Evolutionary conservation across 2,329 filamentous ascomycete species (phyloP), one percentile per base, ranked within the genome.

Genomic region (Aureobasidium sp.): DNA sequence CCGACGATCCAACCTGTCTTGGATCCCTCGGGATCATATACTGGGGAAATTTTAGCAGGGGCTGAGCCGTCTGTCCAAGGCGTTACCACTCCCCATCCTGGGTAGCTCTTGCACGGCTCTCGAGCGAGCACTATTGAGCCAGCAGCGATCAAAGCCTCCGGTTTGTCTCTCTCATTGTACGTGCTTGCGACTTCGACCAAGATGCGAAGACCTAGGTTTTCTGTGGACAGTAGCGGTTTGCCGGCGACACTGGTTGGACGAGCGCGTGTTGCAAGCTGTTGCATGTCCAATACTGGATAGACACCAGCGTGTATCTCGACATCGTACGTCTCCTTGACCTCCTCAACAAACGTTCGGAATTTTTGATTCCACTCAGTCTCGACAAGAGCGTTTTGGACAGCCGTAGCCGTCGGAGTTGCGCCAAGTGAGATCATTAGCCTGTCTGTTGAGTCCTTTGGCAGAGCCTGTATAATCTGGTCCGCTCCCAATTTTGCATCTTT

Each of bases 301-400:
- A 90, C 87, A 34, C 88, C 89, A 0, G 89, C 88, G 70, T 92
- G 89, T 1, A 91, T 77, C 70, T 91, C 89, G 30, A 91, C 78
- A 3, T 64, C 65, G 54, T 72, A 75, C 2, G 64, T 68, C 45
- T 70, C 57, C 48, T 72, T 71, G 57, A 74, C 67, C 25, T 70
- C 67, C 11, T 67, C 68, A 30, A 85, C 66, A 9, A 70, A 67
- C 1, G 50, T 57, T 5, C 68, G 65, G 59, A 72, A 69, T 49
- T 64, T 62, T 73, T 30, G 77, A 70, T 1, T 66, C 64, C 27
- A 74, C 73, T 41, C 83, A 76, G 29, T 74, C 66, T 36, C 74
- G 62, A 63, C 75, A 0, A 79, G 68, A 5, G 85, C 75, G 66
- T 88, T 85, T 68, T 89, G 84, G 30, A 87, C 78, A 10, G 85